phyloP scores from a whole-genome alignment of 305 asterid genomes.

The Vinca major region DNA sequence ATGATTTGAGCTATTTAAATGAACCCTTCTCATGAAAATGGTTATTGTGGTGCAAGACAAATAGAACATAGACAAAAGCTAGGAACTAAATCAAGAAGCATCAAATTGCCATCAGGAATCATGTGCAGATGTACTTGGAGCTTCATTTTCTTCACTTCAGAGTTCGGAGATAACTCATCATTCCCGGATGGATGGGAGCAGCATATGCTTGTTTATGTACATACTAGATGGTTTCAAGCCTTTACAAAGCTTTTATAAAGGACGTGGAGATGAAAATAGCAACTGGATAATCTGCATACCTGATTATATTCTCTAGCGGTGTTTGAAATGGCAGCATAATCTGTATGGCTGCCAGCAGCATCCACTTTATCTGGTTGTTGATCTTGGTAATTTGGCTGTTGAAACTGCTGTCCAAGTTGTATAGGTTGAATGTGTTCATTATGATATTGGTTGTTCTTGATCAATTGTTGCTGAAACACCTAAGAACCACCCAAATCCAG shows the following conservation, averaged over 20 bases:
- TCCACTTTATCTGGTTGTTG: slow-evolving; percentile 16
- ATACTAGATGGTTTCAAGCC: neutral
- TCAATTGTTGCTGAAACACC: slow-evolving; percentile 19
- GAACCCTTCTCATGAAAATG: slow-evolving; percentile 2
- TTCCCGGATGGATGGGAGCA: neutral
- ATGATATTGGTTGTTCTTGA: slow-evolving; percentile 12
- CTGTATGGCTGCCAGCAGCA: slow-evolving; percentile 11
- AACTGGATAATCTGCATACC: slow-evolving; percentile 18
- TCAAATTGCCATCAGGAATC: neutral
- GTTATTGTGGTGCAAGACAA: neutral
- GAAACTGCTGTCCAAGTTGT: slow-evolving; percentile 12
- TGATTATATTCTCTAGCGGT: slow-evolving; percentile 18
- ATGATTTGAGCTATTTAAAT: neutral
- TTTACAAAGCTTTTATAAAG: slow-evolving; percentile 1
- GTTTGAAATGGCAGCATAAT: slow-evolving; percentile 13
- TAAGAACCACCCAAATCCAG: slow-evolving; percentile 9
- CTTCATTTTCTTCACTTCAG: neutral
- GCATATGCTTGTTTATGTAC: neutral
- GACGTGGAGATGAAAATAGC: neutral
- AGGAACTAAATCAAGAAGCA: neutral
- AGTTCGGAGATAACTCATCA: neutral
- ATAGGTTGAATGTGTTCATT: slow-evolving; percentile 11
- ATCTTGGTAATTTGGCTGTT: slow-evolving; percentile 11
- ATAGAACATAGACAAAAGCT: neutral
- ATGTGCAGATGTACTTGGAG: neutral